Conservation (phyloP, 768 basidiomycete genomes). For the Lanmaoa rubissima region DNA sequence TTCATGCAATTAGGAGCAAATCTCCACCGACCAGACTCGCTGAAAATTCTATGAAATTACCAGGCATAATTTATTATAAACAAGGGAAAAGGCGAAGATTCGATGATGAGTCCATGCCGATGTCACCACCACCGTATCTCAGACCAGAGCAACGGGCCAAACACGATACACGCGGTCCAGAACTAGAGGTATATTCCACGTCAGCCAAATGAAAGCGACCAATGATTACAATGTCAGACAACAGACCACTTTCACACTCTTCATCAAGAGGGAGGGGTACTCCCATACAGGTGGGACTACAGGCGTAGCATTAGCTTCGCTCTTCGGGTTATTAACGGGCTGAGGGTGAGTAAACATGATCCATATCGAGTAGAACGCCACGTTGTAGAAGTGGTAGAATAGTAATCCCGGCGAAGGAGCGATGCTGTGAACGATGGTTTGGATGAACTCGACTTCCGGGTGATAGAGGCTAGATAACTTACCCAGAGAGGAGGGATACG, state of each 20-base stretch:
- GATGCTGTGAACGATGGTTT: slow-evolving; percentile 46
- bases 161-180: slow-evolving; percentile 88
- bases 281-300: slow-evolving; percentile 49
- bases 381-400: slow-evolving; percentile 89
- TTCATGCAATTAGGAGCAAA: too few relatives aligned
- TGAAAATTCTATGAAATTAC: neutral
- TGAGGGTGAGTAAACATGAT: slow-evolving; percentile 72
- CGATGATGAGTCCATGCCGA: neutral
- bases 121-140: slow-evolving; percentile 74
- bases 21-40: too few relatives aligned
- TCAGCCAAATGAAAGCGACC: neutral
- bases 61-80: slow-evolving; percentile 8
- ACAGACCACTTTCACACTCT: slow-evolving; percentile 71
- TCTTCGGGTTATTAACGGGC: slow-evolving; percentile 9
- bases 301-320: slow-evolving; percentile 38
- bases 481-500: slow-evolving; percentile 89
- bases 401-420: slow-evolving; percentile 78
- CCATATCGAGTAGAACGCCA: slow-evolving; percentile 95
- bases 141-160: slow-evolving; percentile 84
- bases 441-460: neutral
- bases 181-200: slow-evolving; percentile 49
- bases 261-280: slow-evolving; percentile 66
- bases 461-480: slow-evolving; percentile 24
- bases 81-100: neutral
- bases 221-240: neutral